Conservation (phyloP, 176 grass and related monocot species). For the Typha latifolia region DNA sequence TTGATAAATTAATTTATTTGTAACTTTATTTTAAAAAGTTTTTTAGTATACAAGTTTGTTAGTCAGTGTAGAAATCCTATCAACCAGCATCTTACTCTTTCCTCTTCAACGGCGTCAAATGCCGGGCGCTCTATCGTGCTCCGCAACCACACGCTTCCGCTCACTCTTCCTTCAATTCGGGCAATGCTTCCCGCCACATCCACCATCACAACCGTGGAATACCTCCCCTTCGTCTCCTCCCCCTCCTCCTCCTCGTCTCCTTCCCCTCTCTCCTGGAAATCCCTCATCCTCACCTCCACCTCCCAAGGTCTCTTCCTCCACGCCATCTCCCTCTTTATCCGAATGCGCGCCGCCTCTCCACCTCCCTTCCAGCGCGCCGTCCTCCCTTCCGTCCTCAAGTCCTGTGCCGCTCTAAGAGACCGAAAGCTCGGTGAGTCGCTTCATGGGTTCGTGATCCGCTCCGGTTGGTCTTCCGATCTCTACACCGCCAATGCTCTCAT, state of each 20-base stretch:
- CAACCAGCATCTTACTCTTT: too few species aligned
- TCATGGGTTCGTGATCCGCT: conserved; percentile 55
- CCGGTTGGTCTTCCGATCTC: conserved; percentile 34
- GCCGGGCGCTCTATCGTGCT: too few species aligned
- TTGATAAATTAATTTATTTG: too few species aligned
- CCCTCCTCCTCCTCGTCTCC: conserved; percentile 12
- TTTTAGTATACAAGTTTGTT: too few species aligned
- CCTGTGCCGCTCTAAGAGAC: conserved; percentile 30
- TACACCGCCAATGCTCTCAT: conserved; percentile 52
- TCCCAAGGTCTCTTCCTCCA: conserved; percentile 35
- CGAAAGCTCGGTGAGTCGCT: conserved; percentile 32
- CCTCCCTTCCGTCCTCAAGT: conserved; percentile 58
- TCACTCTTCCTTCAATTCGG: background rate
- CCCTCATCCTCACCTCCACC: conserved; percentile 35
- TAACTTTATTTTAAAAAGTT: too few species aligned
- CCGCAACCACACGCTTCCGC: too few species aligned
- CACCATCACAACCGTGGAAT: conserved; percentile 3
- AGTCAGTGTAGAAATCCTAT: too few species aligned
- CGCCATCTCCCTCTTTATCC: conserved; percentile 41
- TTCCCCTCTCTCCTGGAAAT: conserved; percentile 25
- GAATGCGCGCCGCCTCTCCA: conserved; percentile 27
- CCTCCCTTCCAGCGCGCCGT: conserved; percentile 22
- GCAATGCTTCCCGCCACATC: background rate
- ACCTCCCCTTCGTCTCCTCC: conserved; percentile 12
- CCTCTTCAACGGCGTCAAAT: too few species aligned